These are phyloP conservation scores for Alopecurus myosuroides DNA, from an alignment of 176 grass and related monocot species.

Conservation along the genomic window DNA sequence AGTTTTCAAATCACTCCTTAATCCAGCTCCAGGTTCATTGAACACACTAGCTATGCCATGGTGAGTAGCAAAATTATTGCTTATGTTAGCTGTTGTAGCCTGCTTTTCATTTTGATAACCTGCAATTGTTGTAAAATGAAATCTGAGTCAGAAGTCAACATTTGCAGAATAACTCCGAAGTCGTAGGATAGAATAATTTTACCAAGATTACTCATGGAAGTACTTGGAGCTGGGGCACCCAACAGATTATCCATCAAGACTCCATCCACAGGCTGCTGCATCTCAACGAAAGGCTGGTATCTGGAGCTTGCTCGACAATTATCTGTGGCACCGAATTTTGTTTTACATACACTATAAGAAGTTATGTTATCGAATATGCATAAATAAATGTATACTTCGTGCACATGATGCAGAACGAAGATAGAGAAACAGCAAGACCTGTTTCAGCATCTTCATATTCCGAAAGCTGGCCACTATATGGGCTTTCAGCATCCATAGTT, in stretches of 20 bases:
- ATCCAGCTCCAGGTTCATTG: slow-evolving; percentile 47
- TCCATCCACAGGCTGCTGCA: slow-evolving; percentile 96
- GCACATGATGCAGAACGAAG: slow-evolving; percentile 59
- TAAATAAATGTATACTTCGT: slow-evolving; percentile 47
- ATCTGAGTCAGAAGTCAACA: slow-evolving; percentile 21
- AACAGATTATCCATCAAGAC: slow-evolving; percentile 53
- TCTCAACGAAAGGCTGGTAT: slow-evolving; percentile 95
- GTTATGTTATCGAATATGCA: slow-evolving; percentile 57
- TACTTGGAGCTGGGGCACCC: slow-evolving; percentile 32
- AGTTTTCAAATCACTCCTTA: slow-evolving; percentile 39
- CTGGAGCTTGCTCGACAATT: slow-evolving; percentile 83
- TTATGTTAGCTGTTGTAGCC: slow-evolving; percentile 37
- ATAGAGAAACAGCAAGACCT: slow-evolving; percentile 73
- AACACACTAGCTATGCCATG: slow-evolving; percentile 53
- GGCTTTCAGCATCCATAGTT: slow-evolving; percentile 82
- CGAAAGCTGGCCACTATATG: slow-evolving; percentile 86
- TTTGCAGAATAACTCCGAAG: not conserved
- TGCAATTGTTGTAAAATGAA: slow-evolving; percentile 36
- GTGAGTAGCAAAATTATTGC: slow-evolving; percentile 47
- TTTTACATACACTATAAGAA: slow-evolving; percentile 89
- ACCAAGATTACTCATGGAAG: slow-evolving; percentile 68
- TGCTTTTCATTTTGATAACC: slow-evolving; percentile 60
- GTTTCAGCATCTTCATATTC: slow-evolving; percentile 99
- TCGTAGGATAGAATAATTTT: slow-evolving; percentile 20
- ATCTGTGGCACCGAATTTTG: slow-evolving; percentile 92